Evolutionary conservation across 176 grass and related monocot genomes (phyloP), one percentile per base, ranked within the genome.

Genomic region (Zea mays): DNA sequence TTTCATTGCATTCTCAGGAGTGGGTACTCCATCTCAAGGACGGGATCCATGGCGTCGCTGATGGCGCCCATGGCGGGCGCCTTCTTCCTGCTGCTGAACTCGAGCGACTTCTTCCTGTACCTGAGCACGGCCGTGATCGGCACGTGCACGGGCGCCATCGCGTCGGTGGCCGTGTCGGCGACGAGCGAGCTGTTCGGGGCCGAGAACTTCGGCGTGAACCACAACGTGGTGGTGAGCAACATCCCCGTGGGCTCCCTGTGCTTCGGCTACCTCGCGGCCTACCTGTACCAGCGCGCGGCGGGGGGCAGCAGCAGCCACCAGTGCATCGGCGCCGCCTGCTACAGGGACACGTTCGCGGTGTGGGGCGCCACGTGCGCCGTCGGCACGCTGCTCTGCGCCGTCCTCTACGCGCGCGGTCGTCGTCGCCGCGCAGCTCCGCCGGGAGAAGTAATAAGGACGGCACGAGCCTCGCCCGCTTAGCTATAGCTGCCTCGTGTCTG

Each of bases 141-240:
- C 0, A 87, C 88, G 2, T 99, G 90, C 92, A 93, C 96, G 7
- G 96, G 96, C 36, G 87, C 92, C 49, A 96, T 99, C 72, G 89
- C 96, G 21, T 99, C 96, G 64, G 83, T 96, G 20, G 86, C 96
- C 0, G 88, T 99, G 15, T 99, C 92, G 3, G 90, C 96, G 33
- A 99, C 96, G 49, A 67, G 83, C 20, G 96, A 99, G 80, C 86
- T 99, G 33, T 99, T 99, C 86, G 96, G 96, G 9, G 66, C 78
- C 6, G 69, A 99, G 78, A 79, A 99, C 85, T 99, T 99, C 63
- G 90, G 96, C 27, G 88, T 99, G 0, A 99, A 99, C 80, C 96
- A 99, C 90, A 99, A 99, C 84, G 80, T 99, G 21, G 75, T 99
- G 11, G 96, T 99, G 50, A 74, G 71, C 55, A 99, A 99, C 70